These are phyloP conservation scores for Volvariella surrecta DNA, from an alignment of 1,284 basidiomycete genomes.

Conservation along the genomic window DNA sequence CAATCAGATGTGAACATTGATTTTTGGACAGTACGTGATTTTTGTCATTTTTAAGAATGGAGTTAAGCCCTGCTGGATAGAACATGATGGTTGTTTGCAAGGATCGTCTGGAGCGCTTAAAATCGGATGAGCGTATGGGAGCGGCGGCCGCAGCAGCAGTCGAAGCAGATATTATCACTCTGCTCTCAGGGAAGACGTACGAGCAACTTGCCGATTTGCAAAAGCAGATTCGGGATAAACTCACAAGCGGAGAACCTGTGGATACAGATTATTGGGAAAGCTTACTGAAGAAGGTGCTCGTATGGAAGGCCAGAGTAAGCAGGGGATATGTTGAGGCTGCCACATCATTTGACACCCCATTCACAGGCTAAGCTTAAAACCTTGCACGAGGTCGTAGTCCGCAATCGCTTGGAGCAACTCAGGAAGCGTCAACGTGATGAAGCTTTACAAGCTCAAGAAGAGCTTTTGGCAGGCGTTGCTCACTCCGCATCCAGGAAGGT, in stretches of 20 bases:
- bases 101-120: slow-evolving; percentile 79
- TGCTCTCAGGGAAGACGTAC: slow-evolving; percentile 75
- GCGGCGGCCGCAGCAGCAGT: slow-evolving; percentile 68
- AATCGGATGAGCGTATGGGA: slow-evolving; percentile 48
- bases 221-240: slow-evolving; percentile 80
- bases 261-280: slow-evolving; percentile 99
- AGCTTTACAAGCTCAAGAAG: slow-evolving; percentile 86
- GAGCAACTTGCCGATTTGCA: slow-evolving; percentile 82
- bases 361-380: slow-evolving; percentile 80
- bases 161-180: slow-evolving; percentile 66
- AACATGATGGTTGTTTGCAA: slow-evolving; percentile 98
- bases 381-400: slow-evolving; percentile 92
- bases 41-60: slow-evolving; percentile 1
- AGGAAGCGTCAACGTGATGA: slow-evolving; percentile 94
- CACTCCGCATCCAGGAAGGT: slow-evolving; percentile 40
- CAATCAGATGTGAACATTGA: slow-evolving; percentile 82
- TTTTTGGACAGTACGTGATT: slow-evolving; percentile 84
- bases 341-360: slow-evolving; percentile 4
- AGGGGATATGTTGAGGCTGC: neutral
- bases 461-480: slow-evolving; percentile 77
- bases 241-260: slow-evolving; percentile 87
- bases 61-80: slow-evolving; percentile 26
- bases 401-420: slow-evolving; percentile 92
- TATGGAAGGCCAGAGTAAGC: slow-evolving; percentile 93
- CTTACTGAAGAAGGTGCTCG: slow-evolving; percentile 85